Percentiles rank a stretch among this genome's conserved stretches.
These are phyloP conservation scores for Fusarium sp. DNA, from an alignment of 2,329 filamentous ascomycete genomes.

Conservation along the genomic window DNA sequence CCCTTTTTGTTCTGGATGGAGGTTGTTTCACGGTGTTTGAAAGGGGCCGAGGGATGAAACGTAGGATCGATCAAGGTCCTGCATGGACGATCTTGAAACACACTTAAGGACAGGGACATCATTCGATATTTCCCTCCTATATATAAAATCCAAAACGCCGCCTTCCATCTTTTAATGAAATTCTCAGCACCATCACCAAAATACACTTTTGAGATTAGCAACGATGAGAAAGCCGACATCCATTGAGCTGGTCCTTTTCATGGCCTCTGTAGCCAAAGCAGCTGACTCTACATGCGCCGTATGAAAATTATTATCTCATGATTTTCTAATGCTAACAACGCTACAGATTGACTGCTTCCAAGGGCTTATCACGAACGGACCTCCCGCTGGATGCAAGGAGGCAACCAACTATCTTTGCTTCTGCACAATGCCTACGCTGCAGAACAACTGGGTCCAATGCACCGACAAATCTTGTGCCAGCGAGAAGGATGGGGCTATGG, in stretches of 20 bases:
- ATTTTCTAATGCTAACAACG: not conserved
- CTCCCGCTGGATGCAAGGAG: slow-evolving; percentile 47
- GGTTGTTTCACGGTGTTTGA: slow-evolving; percentile 4
- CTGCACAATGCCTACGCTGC: slow-evolving; percentile 44
- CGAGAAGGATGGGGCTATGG: slow-evolving; percentile 26
- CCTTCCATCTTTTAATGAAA: not conserved
- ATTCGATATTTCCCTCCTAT: not conserved
- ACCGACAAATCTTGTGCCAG: slow-evolving; percentile 21
- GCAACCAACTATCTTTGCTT: slow-evolving; percentile 50
- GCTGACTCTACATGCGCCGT: slow-evolving; percentile 35
- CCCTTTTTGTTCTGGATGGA: not conserved
- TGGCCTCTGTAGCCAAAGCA: slow-evolving; percentile 18
- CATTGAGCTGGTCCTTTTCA: slow-evolving; percentile 18
- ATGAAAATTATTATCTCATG: not conserved
- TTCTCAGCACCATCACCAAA: too few species aligned
- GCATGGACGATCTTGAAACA: slow-evolving; percentile 37
- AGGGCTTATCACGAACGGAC: slow-evolving; percentile 45
- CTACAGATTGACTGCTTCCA: slow-evolving; percentile 47
- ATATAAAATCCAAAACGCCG: slow-evolving; percentile 1
- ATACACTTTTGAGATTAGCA: not conserved
- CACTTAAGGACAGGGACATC: slow-evolving; percentile 2
- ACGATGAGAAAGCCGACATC: slow-evolving; percentile 32
- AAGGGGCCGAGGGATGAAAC: slow-evolving; percentile 25
- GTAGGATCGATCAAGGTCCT: slow-evolving; percentile 27
- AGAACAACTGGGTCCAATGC: slow-evolving; percentile 45